Conservation (phyloP, 2,329 filamentous ascomycete species). For the Thielaviopsis cerberus region DNA sequence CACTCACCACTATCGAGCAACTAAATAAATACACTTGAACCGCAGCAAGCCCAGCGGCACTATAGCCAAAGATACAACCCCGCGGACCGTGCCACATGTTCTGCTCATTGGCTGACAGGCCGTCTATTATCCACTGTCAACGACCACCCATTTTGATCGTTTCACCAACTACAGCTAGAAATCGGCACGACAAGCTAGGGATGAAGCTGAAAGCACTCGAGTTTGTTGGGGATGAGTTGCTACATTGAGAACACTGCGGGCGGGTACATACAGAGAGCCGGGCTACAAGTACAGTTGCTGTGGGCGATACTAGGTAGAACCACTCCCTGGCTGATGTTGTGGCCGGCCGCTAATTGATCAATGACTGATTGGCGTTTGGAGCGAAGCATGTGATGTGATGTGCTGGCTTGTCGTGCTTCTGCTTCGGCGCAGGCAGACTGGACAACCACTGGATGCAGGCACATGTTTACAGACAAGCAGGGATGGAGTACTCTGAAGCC, state of each 20-base stretch:
- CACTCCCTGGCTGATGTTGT: background rate
- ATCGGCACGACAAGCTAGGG: too few species aligned
- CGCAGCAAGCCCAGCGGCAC: too few species aligned
- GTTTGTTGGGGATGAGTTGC: background rate
- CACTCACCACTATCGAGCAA: too few species aligned
- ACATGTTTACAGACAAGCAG: too few species aligned
- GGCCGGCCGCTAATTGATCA: background rate
- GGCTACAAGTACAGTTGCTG: background rate
- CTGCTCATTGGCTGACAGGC: constrained; percentile 1
- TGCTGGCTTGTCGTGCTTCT: too few species aligned
- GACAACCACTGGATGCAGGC: background rate
- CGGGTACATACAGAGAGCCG: background rate
- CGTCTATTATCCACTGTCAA: background rate
- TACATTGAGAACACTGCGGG: too few species aligned
- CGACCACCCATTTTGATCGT: background rate
- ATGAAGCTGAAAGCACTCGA: background rate
- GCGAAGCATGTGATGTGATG: background rate
- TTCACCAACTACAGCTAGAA: too few species aligned
- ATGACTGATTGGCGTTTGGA: background rate
- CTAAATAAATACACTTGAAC: too few species aligned
- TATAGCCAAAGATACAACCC: background rate
- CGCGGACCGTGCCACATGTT: background rate
- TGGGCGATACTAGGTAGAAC: background rate
- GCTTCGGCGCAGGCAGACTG: background rate
- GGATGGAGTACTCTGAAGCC: too few species aligned